These are phyloP conservation scores for Mallotus repandus DNA, from an alignment of 441 rosid species.

Conservation along the genomic window DNA sequence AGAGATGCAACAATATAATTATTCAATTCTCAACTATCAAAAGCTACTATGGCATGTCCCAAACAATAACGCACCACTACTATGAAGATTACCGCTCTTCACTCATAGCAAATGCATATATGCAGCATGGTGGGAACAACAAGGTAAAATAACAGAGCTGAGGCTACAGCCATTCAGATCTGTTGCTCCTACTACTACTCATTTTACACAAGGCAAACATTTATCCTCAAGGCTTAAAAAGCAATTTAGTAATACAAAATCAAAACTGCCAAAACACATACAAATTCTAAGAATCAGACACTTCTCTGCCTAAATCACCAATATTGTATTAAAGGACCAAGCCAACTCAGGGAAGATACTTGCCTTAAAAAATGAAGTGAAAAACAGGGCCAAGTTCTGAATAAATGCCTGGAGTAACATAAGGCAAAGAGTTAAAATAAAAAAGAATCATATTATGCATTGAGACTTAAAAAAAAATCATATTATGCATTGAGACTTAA, in stretches of 20 bases:
- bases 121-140: neutral
- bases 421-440: neutral
- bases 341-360: conserved; percentile 21
- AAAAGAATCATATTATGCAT: neutral
- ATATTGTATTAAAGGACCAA: neutral
- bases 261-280: neutral
- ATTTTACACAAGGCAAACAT: neutral
- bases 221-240: neutral
- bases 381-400: conserved; percentile 94
- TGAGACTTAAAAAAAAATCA: too few species aligned
- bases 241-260: neutral
- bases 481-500: too few species aligned
- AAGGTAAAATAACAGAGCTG: neutral
- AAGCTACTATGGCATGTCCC: neutral
- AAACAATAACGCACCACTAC: neutral
- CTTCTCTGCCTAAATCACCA: neutral
- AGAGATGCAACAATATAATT: neutral
- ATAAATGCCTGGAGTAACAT: conserved; percentile 80
- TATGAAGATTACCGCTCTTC: neutral
- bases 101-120: neutral
- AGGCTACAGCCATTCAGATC: neutral
- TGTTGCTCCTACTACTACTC: neutral
- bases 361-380: conserved; percentile 96
- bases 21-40: neutral
- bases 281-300: neutral